phyloP scores from a whole-genome alignment of 805 yeast species.

The Candida verbasci region DNA sequence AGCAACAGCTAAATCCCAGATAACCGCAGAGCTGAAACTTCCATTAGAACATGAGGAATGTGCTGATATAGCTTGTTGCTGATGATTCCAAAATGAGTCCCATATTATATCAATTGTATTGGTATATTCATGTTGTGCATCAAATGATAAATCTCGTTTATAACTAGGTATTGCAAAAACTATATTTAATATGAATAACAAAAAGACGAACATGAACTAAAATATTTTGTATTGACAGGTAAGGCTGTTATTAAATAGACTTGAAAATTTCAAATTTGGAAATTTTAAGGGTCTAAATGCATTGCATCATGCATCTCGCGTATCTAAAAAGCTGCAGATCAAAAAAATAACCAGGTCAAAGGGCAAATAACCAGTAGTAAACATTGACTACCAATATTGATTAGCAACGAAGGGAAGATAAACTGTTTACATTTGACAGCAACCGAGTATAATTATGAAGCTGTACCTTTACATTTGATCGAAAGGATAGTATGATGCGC shows the following conservation, averaged over 20 bases:
- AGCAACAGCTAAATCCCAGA: conserved; percentile 26
- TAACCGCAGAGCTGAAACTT: conserved; percentile 14
- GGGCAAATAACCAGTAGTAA: not conserved
- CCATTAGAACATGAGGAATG: conserved; percentile 15
- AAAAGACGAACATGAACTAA: too few relatives aligned
- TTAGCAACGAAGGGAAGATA: too few relatives aligned
- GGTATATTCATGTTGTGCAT: not conserved
- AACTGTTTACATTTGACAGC: too few relatives aligned
- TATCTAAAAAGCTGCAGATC: not conserved
- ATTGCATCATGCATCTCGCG: not conserved
- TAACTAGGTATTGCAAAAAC: not conserved
- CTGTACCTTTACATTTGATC: too few relatives aligned
- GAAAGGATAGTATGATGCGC: too few relatives aligned
- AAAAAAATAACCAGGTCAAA: not conserved
- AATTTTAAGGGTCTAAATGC: too few relatives aligned
- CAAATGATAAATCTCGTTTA: conserved; percentile 1
- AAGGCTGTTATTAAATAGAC: too few relatives aligned
- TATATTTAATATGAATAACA: not conserved
- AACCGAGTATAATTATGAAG: too few relatives aligned
- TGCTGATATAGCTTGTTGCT: conserved; percentile 12
- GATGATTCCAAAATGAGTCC: conserved; percentile 19
- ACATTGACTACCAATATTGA: too few relatives aligned
- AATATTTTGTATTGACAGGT: too few relatives aligned
- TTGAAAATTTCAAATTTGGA: too few relatives aligned
- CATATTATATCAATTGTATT: conserved; percentile 8